Conservation (phyloP, 805 yeast genomes). For the Kazachstania taianensis region DNA sequence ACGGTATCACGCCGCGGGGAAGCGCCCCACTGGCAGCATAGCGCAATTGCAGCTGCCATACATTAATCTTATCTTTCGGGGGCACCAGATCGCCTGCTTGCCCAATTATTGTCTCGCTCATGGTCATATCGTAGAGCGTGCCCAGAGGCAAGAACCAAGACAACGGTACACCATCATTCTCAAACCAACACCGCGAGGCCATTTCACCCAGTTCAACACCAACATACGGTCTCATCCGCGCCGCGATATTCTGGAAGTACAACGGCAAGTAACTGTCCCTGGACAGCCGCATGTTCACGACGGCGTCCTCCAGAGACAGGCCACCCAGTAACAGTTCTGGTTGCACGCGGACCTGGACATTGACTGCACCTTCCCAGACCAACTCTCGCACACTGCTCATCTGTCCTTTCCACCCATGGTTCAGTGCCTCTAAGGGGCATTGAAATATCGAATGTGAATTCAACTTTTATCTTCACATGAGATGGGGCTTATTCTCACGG, state of each 20-base stretch:
- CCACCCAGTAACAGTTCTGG: constrained; percentile 12
- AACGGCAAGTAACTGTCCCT: constrained; percentile 48
- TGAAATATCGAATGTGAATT: too few species aligned
- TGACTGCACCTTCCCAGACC: constrained; percentile 48
- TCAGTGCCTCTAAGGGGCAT: too few species aligned
- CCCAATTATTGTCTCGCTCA: background rate
- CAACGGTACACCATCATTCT: constrained; percentile 51
- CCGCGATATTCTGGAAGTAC: constrained; percentile 30
- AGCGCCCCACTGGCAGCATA: constrained; percentile 16
- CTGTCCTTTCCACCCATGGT: too few species aligned
- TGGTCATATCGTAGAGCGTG: constrained; percentile 40
- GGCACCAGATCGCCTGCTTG: background rate
- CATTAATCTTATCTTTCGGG: constrained; percentile 8
- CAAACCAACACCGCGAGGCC: constrained; percentile 49
- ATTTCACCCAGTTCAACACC: constrained; percentile 20
- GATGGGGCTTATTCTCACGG: too few species aligned
- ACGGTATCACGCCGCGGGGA: constrained; percentile 25
- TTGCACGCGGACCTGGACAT: constrained; percentile 31
- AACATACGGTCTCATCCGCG: constrained; percentile 31
- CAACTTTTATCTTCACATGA: too few species aligned
- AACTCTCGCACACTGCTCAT: constrained; percentile 27
- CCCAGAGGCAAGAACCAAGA: constrained; percentile 77
- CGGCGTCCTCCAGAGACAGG: constrained; percentile 9
- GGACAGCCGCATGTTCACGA: constrained; percentile 20
- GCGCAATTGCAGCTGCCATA: constrained; percentile 42